These are phyloP conservation scores for Lactarius deliciosus DNA, from an alignment of 768 basidiomycete genomes.

Conservation along the genomic window DNA sequence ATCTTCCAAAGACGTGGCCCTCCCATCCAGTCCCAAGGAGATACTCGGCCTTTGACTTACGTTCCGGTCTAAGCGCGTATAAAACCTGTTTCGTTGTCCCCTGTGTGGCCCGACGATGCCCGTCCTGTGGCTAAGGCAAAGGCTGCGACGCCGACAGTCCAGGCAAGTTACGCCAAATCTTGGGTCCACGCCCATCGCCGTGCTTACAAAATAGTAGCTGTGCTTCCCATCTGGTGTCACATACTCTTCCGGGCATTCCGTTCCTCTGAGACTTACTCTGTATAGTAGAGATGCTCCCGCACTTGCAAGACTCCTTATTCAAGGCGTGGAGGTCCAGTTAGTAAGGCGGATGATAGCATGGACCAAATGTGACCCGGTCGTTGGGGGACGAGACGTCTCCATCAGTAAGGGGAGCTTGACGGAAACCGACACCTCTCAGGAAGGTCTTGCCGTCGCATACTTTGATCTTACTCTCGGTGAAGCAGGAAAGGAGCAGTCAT, in stretches of 20 bases:
- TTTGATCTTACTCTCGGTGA: conserved; percentile 41
- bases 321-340: conserved; percentile 39
- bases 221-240: conserved; percentile 40
- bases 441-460: conserved; percentile 39
- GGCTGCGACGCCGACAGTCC: conserved; percentile 29
- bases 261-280: conserved; percentile 42
- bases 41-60: conserved; percentile 35
- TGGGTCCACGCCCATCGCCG: not conserved
- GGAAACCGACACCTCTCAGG: conserved; percentile 37
- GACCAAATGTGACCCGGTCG: conserved; percentile 31
- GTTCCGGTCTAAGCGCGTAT: conserved; percentile 32
- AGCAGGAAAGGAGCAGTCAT: conserved; percentile 40
- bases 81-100: conserved; percentile 35
- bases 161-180: conserved; percentile 32
- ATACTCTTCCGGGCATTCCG: conserved; percentile 43
- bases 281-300: conserved; percentile 40
- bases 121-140: conserved; percentile 13
- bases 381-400: conserved; percentile 35
- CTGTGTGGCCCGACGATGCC: conserved; percentile 29
- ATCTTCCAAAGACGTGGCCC: conserved; percentile 47
- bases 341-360: conserved; percentile 39
- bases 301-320: conserved; percentile 40
- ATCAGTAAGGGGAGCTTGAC: conserved; percentile 31
- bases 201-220: conserved; percentile 35
- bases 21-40: conserved; percentile 36